These are phyloP conservation scores for Metahyphopichia silvanorum DNA, from an alignment of 805 yeast species.

Conservation along the genomic window DNA sequence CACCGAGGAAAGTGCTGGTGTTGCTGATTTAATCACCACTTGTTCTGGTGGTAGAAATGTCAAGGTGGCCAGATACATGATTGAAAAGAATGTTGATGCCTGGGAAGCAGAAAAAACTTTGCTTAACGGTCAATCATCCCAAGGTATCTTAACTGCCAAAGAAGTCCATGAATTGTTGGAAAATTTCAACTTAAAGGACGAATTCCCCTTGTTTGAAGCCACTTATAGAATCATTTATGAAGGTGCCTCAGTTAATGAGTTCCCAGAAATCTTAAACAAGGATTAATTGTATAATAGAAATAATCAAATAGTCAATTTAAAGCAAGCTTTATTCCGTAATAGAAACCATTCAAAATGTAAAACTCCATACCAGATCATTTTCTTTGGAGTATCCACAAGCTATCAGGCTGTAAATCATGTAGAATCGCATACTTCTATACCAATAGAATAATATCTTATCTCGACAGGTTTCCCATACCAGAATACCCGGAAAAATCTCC, in stretches of 20 bases:
- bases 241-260: slow-evolving; percentile 64
- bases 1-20: slow-evolving; percentile 94
- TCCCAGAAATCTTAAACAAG: slow-evolving; percentile 65
- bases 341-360: no score
- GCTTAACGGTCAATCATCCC: slow-evolving; percentile 94
- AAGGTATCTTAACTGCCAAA: slow-evolving; percentile 85
- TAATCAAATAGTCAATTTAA: no score
- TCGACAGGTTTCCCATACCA: no score
- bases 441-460: no score
- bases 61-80: slow-evolving; percentile 83
- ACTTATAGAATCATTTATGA: slow-evolving; percentile 84
- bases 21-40: slow-evolving; percentile 96
- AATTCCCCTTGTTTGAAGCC: slow-evolving; percentile 79
- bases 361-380: no score
- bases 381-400: no score
- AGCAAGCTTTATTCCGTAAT: no score
- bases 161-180: slow-evolving; percentile 86
- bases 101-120: slow-evolving; percentile 80
- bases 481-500: no score
- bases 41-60: slow-evolving; percentile 98
- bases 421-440: no score
- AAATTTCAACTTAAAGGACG: slow-evolving; percentile 49
- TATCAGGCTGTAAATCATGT: no score
- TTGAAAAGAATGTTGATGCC: slow-evolving; percentile 72
- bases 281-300: no score